Conservation (phyloP, 2,329 filamentous ascomycete genomes). For the Cladosporium oxysporum region DNA sequence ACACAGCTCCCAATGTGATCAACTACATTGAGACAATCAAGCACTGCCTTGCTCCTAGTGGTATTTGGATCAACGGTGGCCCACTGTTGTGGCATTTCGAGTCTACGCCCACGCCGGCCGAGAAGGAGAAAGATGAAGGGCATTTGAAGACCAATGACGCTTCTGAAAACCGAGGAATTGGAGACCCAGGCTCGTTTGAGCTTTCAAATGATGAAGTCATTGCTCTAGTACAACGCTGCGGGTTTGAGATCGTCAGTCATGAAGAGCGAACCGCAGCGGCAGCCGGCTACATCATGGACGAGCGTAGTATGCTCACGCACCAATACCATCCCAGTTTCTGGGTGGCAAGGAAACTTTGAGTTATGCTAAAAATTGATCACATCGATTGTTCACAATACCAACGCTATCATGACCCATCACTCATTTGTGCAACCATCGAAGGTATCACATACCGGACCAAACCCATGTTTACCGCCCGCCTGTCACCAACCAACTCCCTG, state of each 20-base stretch:
- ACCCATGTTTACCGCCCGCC: not conserved
- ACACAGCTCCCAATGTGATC: slow-evolving; percentile 91
- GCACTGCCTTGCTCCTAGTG: slow-evolving; percentile 74
- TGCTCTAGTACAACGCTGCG: slow-evolving; percentile 69
- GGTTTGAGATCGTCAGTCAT: slow-evolving; percentile 64
- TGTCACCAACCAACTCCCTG: not conserved
- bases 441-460: not conserved
- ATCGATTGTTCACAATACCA: not conserved
- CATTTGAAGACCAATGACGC: slow-evolving; percentile 6
- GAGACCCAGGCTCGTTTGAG: slow-evolving; percentile 87
- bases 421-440: not conserved
- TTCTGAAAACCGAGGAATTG: slow-evolving; percentile 54
- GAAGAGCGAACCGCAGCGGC: slow-evolving; percentile 58
- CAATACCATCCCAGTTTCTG: slow-evolving; percentile 80
- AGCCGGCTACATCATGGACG: slow-evolving; percentile 85
- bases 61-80: slow-evolving; percentile 85
- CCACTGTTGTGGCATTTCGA: slow-evolving; percentile 96
- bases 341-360: slow-evolving; percentile 70
- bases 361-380: not conserved
- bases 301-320: slow-evolving; percentile 81
- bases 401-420: not conserved
- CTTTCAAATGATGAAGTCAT: slow-evolving; percentile 87
- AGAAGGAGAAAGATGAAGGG: slow-evolving; percentile 47
- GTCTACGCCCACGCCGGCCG: slow-evolving; percentile 59
- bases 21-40: slow-evolving; percentile 83